Evolutionary conservation across 2,329 filamentous ascomycete genomes (phyloP).

Genomic region (Apiospora aurea): DNA sequence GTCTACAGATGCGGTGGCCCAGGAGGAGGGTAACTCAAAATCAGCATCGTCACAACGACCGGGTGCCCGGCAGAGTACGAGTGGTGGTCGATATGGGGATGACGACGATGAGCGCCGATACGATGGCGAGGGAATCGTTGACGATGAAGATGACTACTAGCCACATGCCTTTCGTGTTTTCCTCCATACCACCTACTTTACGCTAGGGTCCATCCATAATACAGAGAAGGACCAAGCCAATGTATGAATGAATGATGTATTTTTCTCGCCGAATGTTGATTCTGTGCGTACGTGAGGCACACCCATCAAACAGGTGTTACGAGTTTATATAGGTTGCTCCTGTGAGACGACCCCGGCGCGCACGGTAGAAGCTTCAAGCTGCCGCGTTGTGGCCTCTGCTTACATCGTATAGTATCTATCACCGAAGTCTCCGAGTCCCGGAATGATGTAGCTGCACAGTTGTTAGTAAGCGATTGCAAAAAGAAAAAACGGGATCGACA

Average conservation of each 20-base stretch:
- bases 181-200: background rate
- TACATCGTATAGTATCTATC: slow-evolving; percentile 94
- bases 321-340: slow-evolving; percentile 8
- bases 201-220: background rate
- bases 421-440: slow-evolving; percentile 93
- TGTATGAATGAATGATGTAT: slow-evolving; percentile 11
- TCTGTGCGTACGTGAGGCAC: background rate
- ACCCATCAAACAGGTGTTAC: background rate
- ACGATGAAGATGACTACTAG: slow-evolving; percentile 63
- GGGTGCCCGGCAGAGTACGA: slow-evolving; percentile 33
- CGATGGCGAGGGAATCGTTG: slow-evolving; percentile 59
- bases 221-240: slow-evolving; percentile 2
- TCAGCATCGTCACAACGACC: slow-evolving; percentile 28
- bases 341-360: too few relatives aligned
- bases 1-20: slow-evolving; percentile 57
- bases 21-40: slow-evolving; percentile 44
- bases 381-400: slow-evolving; percentile 30
- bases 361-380: slow-evolving; percentile 10
- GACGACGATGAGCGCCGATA: slow-evolving; percentile 60
- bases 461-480: slow-evolving; percentile 46
- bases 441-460: slow-evolving; percentile 84
- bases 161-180: background rate
- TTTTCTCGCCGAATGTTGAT: slow-evolving; percentile 3
- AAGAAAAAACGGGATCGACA: background rate
- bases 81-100: slow-evolving; percentile 38